phyloP scores from a whole-genome alignment of 306 rosid species.

The Cucurbita ficifolia region DNA sequence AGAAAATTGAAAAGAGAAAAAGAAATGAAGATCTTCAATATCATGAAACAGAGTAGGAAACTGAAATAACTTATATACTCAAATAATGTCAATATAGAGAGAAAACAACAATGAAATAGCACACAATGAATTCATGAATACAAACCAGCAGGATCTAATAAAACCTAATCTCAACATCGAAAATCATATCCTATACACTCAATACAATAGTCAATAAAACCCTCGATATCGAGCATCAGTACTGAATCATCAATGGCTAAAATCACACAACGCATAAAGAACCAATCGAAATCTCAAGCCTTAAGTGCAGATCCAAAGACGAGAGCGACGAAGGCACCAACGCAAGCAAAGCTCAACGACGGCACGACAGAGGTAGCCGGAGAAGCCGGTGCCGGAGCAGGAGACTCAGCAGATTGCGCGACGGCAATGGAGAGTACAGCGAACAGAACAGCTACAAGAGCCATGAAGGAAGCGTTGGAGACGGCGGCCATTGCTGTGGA shows the following conservation, averaged over 20 bases:
- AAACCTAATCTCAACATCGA: not conserved
- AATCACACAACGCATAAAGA: not conserved
- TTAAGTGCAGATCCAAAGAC: constrained; percentile 50
- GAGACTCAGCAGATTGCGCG: constrained; percentile 40
- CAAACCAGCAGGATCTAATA: not conserved
- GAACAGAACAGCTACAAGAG: constrained; percentile 25
- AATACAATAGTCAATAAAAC: not conserved
- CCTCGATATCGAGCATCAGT: constrained; percentile 1
- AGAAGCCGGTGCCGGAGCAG: constrained; percentile 72
- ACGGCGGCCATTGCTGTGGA: constrained; percentile 51
- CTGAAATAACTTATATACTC: not conserved
- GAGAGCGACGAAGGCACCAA: constrained; percentile 38
- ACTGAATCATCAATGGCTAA: constrained; percentile 5
- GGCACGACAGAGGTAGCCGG: constrained; percentile 38
- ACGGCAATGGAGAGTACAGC: constrained; percentile 25
- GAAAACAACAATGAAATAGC: not conserved
- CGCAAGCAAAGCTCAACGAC: constrained; percentile 26
- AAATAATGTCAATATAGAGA: not conserved
- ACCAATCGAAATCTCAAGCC: constrained; percentile 20
- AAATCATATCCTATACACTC: not conserved
- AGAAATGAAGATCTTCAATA: not conserved
- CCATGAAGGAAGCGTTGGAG: constrained; percentile 22
- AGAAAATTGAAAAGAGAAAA: not conserved
- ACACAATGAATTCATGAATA: constrained; percentile 1
- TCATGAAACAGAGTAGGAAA: not conserved